A percentile compares a stretch with the other conserved stretches of the same genome.
Evolutionary conservation across 2,329 filamentous ascomycete species (phyloP).

Genomic region (Cucurbitaria berberidis): DNA sequence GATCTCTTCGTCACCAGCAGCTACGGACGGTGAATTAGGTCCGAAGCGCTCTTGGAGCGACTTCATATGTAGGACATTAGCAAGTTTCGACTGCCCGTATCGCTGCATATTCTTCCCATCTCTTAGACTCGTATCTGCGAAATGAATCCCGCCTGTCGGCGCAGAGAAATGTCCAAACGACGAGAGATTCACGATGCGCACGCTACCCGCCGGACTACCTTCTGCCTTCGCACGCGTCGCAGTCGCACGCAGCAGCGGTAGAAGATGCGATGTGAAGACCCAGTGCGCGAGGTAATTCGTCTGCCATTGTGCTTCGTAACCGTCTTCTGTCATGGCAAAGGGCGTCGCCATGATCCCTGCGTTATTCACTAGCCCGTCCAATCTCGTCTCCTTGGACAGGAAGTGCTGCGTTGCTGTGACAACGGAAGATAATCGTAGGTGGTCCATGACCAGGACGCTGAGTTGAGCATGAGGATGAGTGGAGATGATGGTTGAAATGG

Average conservation of each 20-base stretch:
- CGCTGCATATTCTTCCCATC: slow-evolving; percentile 10
- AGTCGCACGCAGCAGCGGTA: slow-evolving; percentile 30
- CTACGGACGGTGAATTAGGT: slow-evolving; percentile 5
- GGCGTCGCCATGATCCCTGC: slow-evolving; percentile 48
- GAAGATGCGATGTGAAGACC: slow-evolving; percentile 50
- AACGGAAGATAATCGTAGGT: slow-evolving; percentile 40
- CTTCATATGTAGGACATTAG: slow-evolving; percentile 17
- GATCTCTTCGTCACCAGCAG: slow-evolving; percentile 3
- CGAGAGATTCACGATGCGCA: slow-evolving; percentile 27
- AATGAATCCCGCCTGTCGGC: slow-evolving; percentile 16
- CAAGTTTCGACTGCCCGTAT: slow-evolving; percentile 28
- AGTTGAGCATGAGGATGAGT: slow-evolving; percentile 39
- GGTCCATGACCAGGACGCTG: slow-evolving; percentile 41
- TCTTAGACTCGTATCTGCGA: slow-evolving; percentile 9
- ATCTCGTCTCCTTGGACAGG: slow-evolving; percentile 23
- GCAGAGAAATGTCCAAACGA: slow-evolving; percentile 10
- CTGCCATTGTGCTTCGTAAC: slow-evolving; percentile 55
- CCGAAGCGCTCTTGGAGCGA: slow-evolving; percentile 8
- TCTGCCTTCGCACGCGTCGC: slow-evolving; percentile 20
- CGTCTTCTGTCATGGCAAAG: slow-evolving; percentile 43
- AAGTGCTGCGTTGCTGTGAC: slow-evolving; percentile 40
- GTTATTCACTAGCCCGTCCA: slow-evolving; percentile 53
- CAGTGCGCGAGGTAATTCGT: slow-evolving; percentile 56
- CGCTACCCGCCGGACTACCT: slow-evolving; percentile 37
- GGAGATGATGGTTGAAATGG: slow-evolving; percentile 40